Percentiles rank a stretch among this genome's conserved stretches.
Evolutionary conservation across 805 yeast genomes (phyloP).

Genomic region (Ogataea pilisensis): DNA sequence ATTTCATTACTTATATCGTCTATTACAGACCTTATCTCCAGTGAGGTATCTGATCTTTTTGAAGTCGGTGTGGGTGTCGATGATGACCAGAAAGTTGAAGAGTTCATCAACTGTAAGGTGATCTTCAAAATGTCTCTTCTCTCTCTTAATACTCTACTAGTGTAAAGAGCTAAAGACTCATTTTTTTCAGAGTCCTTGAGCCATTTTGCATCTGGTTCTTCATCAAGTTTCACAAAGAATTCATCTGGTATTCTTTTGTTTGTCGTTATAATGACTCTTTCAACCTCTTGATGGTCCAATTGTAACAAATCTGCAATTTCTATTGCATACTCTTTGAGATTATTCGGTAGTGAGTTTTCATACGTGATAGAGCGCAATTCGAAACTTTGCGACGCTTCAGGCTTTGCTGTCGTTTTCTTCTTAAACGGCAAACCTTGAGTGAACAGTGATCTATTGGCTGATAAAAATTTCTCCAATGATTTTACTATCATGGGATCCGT

Average conservation of each 20-base stretch:
- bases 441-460: slow-evolving; percentile 11
- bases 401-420: neutral
- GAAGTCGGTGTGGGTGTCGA: too few species aligned
- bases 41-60: slow-evolving; percentile 16
- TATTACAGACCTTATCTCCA: too few species aligned
- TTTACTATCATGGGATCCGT: slow-evolving; percentile 8
- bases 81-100: slow-evolving; percentile 15
- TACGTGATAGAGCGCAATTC: slow-evolving; percentile 11
- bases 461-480: slow-evolving; percentile 10
- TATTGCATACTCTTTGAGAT: slow-evolving; percentile 36
- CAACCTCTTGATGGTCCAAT: slow-evolving; percentile 41
- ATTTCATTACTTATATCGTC: slow-evolving; percentile 38
- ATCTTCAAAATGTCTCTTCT: slow-evolving; percentile 46
- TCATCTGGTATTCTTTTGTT: slow-evolving; percentile 34
- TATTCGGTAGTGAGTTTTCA: slow-evolving; percentile 20
- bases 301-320: slow-evolving; percentile 36
- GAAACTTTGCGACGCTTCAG: slow-evolving; percentile 4
- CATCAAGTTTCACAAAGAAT: slow-evolving; percentile 13
- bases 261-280: slow-evolving; percentile 44
- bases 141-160: slow-evolving; percentile 43
- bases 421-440: slow-evolving; percentile 12
- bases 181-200: slow-evolving; percentile 31
- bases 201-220: slow-evolving; percentile 19
- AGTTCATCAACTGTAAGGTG: slow-evolving; percentile 34
- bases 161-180: slow-evolving; percentile 33